These are phyloP conservation scores for Cyberlindnera nakhonratchasimensis DNA, from an alignment of 805 yeast species.

Conservation along the genomic window DNA sequence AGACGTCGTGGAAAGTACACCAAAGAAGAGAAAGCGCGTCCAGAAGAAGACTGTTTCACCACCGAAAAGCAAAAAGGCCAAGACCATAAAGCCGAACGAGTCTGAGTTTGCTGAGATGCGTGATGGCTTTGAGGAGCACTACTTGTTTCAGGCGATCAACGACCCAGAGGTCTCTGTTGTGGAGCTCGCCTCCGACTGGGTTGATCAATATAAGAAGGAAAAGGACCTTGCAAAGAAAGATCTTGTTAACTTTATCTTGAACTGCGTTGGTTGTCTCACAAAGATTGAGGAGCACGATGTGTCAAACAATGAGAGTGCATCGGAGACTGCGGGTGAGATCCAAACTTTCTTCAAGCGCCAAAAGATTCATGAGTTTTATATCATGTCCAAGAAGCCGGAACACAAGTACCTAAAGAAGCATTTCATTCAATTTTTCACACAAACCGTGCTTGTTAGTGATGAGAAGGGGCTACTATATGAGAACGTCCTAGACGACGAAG, in stretches of 20 bases:
- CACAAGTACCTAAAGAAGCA: conserved; percentile 50
- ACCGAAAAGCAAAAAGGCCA: conserved; percentile 3
- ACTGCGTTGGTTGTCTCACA: conserved; percentile 69
- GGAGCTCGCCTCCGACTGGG: conserved; percentile 55
- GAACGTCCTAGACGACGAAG: conserved; percentile 27
- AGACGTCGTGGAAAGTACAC: conserved; percentile 15
- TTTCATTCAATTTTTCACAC: conserved; percentile 51
- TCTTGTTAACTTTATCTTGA: conserved; percentile 63
- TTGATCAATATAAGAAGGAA: conserved; percentile 46
- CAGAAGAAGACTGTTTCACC: conserved; percentile 8
- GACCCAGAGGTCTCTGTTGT: conserved; percentile 47
- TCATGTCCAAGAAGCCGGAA: conserved; percentile 47
- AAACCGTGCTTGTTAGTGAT: conserved; percentile 49
- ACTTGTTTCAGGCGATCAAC: conserved; percentile 48
- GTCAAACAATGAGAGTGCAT: conserved; percentile 61
- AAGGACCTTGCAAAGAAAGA: conserved; percentile 51
- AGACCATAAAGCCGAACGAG: conserved; percentile 13
- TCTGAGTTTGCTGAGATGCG: conserved; percentile 33
- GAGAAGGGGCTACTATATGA: conserved; percentile 60
- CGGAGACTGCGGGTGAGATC: conserved; percentile 70
- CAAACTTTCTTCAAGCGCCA: conserved; percentile 60
- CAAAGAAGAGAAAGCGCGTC: conserved; percentile 18
- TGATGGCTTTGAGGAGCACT: conserved; percentile 44
- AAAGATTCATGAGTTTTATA: conserved; percentile 65
- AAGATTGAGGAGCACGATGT: conserved; percentile 75